Conservation (phyloP, 352 stramenopile genomes). For the Phytophthora pinifolia region DNA sequence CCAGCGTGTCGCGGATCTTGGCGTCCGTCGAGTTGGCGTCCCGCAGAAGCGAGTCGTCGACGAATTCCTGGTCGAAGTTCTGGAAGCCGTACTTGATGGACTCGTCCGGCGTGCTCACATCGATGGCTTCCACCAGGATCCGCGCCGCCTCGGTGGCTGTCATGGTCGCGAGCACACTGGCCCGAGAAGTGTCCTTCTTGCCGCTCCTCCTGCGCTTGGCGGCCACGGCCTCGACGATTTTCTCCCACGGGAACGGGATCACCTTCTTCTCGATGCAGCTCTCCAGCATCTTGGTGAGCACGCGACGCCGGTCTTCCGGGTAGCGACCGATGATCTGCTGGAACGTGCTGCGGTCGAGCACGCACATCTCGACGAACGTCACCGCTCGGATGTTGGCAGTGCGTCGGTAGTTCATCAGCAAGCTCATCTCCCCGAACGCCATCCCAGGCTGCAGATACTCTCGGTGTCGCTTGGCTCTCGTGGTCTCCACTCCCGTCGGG, state of each 20-base stretch:
- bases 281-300: constrained; percentile 23
- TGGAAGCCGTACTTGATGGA: constrained; percentile 5
- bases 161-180: neutral
- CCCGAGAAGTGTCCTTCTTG: neutral
- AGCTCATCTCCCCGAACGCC: constrained; percentile 41
- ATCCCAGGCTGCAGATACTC: constrained; percentile 17
- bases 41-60: neutral
- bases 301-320: constrained; percentile 20
- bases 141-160: constrained; percentile 2
- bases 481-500: neutral
- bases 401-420: constrained; percentile 45
- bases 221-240: neutral
- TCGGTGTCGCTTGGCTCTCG: neutral
- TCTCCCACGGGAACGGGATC: constrained; percentile 1
- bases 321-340: neutral
- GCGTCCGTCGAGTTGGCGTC: neutral
- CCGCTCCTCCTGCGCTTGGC: neutral
- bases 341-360: constrained; percentile 30
- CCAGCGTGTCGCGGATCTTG: neutral
- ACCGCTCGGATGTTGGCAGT: constrained; percentile 33
- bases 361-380: constrained; percentile 44
- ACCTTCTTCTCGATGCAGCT: constrained; percentile 17
- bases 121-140: constrained; percentile 2
- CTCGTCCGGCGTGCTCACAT: neutral
- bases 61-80: constrained; percentile 5